Percentiles rank a stretch among this genome's conserved stretches.
These are phyloP conservation scores for Alternaria arbusti DNA, from an alignment of 2,329 filamentous ascomycete species.

Conservation along the genomic window DNA sequence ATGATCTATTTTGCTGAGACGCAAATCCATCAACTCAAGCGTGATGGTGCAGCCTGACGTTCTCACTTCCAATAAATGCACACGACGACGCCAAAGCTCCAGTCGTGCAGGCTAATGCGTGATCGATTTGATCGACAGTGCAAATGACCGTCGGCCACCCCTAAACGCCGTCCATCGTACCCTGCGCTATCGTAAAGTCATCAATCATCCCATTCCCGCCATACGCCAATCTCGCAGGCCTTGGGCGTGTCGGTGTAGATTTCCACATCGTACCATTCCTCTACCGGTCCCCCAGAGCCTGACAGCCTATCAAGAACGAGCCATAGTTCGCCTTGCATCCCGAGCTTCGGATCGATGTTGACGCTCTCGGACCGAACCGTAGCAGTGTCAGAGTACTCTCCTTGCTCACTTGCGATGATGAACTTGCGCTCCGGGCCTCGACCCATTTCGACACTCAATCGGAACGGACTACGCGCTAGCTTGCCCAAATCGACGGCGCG, in stretches of 20 bases:
- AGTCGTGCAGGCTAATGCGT: not conserved
- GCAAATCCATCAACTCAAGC: not conserved
- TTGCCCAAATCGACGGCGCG: constrained; percentile 34
- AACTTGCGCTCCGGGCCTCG: constrained; percentile 71
- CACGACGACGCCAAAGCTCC: not conserved
- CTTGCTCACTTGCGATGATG: constrained; percentile 71
- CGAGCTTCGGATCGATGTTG: constrained; percentile 71
- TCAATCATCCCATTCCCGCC: constrained; percentile 53
- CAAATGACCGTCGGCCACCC: constrained; percentile 4
- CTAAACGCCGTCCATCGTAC: not conserved
- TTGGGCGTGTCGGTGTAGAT: constrained; percentile 55
- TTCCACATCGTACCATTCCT: constrained; percentile 60
- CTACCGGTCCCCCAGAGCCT: constrained; percentile 55
- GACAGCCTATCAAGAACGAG: constrained; percentile 82
- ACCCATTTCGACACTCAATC: constrained; percentile 75
- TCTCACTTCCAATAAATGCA: not conserved
- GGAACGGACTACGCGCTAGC: constrained; percentile 60
- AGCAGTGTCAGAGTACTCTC: constrained; percentile 74
- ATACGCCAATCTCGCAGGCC: constrained; percentile 53
- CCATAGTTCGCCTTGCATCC: constrained; percentile 68
- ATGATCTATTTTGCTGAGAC: not conserved
- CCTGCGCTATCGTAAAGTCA: not conserved
- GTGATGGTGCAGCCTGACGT: not conserved
- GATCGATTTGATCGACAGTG: constrained; percentile 7
- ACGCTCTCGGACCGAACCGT: constrained; percentile 73